phyloP scores from a whole-genome alignment of 805 yeast genomes.

The Hanseniaspora vineae region DNA sequence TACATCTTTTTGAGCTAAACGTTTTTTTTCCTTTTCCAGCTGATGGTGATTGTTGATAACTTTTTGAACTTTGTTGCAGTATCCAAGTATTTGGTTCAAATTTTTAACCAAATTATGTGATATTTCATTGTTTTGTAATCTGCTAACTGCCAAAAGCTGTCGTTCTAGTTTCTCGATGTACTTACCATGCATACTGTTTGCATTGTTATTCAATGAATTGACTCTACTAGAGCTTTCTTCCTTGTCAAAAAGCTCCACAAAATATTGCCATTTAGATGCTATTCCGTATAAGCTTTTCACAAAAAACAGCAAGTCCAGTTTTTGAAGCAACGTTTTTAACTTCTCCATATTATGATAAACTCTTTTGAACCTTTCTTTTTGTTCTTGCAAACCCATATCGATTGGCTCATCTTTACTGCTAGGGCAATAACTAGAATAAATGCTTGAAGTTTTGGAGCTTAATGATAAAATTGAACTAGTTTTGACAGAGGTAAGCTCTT shows the following conservation, averaged over 20 bases:
- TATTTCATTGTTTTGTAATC: neutral
- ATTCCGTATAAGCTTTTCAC: too few relatives aligned
- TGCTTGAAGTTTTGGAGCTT: neutral
- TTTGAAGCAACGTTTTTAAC: too few relatives aligned
- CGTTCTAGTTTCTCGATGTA: constrained; percentile 3
- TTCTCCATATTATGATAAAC: neutral
- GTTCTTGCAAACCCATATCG: neutral
- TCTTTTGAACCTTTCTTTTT: neutral
- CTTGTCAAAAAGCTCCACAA: neutral
- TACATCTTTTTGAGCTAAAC: constrained; percentile 13
- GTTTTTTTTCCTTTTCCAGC: constrained; percentile 11
- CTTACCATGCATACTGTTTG: constrained; percentile 1
- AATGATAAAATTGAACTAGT: too few relatives aligned
- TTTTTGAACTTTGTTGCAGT: constrained; percentile 13
- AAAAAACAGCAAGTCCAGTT: too few relatives aligned
- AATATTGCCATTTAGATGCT: too few relatives aligned
- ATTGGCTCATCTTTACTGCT: neutral
- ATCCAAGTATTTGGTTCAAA: neutral
- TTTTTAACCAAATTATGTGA: neutral
- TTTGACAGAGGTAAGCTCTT: too few relatives aligned
- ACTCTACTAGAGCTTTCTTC: too few relatives aligned
- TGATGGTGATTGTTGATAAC: constrained; percentile 10
- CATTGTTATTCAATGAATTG: too few relatives aligned
- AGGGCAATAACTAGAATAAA: neutral
- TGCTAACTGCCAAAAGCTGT: neutral